Percentiles rank a stretch among this genome's conserved stretches.
Conservation (phyloP, 352 stramenopile genomes). For the Saprolegnia diclina region DNA sequence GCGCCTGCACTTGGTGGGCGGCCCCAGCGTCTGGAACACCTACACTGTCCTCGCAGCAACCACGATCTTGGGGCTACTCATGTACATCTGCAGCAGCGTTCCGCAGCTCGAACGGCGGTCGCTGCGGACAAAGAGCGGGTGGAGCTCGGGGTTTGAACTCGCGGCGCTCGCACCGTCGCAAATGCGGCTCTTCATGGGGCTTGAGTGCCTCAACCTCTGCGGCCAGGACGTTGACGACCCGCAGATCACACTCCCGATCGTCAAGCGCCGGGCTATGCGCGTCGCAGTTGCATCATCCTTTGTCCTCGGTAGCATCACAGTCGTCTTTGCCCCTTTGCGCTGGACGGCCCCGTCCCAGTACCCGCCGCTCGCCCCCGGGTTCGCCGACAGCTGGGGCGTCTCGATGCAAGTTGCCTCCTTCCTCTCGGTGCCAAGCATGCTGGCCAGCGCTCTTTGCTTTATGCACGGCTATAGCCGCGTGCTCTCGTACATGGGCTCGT, state of each 20-base stretch:
- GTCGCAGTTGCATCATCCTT: background rate
- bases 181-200: background rate
- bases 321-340: background rate
- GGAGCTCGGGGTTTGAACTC: background rate
- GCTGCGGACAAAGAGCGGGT: background rate
- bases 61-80: background rate
- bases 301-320: background rate
- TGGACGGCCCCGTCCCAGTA: background rate
- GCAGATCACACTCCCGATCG: background rate
- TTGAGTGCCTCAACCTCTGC: constrained; percentile 16
- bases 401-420: background rate
- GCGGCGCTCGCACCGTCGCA: background rate
- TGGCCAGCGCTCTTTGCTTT: background rate
- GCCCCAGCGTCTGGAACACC: background rate
- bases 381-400: background rate
- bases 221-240: background rate
- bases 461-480: background rate
- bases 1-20: background rate
- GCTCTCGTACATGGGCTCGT: background rate
- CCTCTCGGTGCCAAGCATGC: background rate
- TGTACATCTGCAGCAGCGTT: background rate
- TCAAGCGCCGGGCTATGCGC: background rate
- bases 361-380: background rate
- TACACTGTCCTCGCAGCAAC: background rate
- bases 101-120: background rate